A percentile compares a stretch with the other conserved stretches of the same genome.
These are phyloP conservation scores for Plasmodium adleri DNA, from an alignment of 169 alveolate genomes.

Conservation along the genomic window DNA sequence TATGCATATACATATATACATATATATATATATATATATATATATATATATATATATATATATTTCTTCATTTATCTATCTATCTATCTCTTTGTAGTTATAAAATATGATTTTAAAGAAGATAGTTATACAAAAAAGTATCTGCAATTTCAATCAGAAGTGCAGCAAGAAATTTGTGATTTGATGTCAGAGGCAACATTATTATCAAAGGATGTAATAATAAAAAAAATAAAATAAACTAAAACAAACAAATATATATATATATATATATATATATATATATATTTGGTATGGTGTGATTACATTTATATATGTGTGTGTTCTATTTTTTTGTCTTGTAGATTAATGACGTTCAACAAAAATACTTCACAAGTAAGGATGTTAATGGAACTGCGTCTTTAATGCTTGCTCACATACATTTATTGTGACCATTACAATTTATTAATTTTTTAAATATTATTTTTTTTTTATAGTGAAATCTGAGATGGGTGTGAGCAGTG, in stretches of 20 bases:
- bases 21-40: not conserved
- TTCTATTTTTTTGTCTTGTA: slow-evolving; percentile 1
- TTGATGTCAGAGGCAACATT: slow-evolving; percentile 58
- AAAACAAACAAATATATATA: slow-evolving; percentile 7
- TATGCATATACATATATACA: not conserved
- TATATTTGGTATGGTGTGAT: not conserved
- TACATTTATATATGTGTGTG: not conserved
- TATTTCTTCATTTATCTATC: not conserved
- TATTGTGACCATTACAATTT: too few species aligned
- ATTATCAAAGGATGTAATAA: slow-evolving; percentile 65
- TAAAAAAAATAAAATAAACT: not conserved
- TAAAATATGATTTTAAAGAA: slow-evolving; percentile 42
- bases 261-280: not conserved
- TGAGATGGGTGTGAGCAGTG: slow-evolving; percentile 70
- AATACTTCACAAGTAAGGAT: slow-evolving; percentile 44
- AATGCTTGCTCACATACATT: too few species aligned
- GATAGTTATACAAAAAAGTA: slow-evolving; percentile 44
- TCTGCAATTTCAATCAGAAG: slow-evolving; percentile 58
- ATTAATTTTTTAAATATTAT: not conserved
- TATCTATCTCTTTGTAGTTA: slow-evolving; percentile 5
- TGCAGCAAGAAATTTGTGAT: slow-evolving; percentile 65
- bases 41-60: not conserved
- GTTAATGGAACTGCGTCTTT: not conserved
- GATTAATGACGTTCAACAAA: slow-evolving; percentile 67
- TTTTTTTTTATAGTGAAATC: slow-evolving; percentile 37